These are phyloP conservation scores for Myxozyma kluyveri DNA, from an alignment of 805 yeast genomes.

Conservation along the genomic window DNA sequence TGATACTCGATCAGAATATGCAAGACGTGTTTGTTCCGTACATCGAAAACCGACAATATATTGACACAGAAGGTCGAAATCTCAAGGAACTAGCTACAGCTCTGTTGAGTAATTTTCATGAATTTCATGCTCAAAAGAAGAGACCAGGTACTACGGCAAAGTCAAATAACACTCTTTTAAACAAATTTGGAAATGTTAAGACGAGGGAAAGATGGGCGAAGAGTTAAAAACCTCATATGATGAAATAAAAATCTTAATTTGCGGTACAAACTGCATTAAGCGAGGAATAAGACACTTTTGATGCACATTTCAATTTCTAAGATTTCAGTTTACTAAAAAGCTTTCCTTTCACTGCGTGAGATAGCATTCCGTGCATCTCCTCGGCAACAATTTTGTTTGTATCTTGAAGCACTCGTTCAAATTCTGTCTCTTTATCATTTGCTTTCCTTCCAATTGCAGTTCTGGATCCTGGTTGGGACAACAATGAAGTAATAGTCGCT, in stretches of 20 bases:
- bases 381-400: slow-evolving; percentile 30
- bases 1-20: slow-evolving; percentile 64
- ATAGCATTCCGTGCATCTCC: slow-evolving; percentile 34
- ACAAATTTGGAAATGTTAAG: slow-evolving; percentile 10
- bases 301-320: too few species aligned
- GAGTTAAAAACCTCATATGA: not conserved
- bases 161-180: slow-evolving; percentile 6
- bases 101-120: slow-evolving; percentile 45
- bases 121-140: slow-evolving; percentile 11
- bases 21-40: slow-evolving; percentile 73
- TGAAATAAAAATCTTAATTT: too few species aligned
- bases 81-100: slow-evolving; percentile 51
- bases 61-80: slow-evolving; percentile 66
- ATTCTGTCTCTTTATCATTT: slow-evolving; percentile 16
- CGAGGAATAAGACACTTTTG: too few species aligned
- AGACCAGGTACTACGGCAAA: not conserved
- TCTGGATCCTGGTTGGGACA: slow-evolving; percentile 1
- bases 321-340: slow-evolving; percentile 26
- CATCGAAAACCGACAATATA: slow-evolving; percentile 63
- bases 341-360: slow-evolving; percentile 30
- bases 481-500: slow-evolving; percentile 3
- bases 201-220: slow-evolving; percentile 19
- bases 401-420: slow-evolving; percentile 24
- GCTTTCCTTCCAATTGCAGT: slow-evolving; percentile 5
- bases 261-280: too few species aligned